Base-by-base conservation (phyloP, 139 green algal genomes). In the Chlorella sp. region DNA sequence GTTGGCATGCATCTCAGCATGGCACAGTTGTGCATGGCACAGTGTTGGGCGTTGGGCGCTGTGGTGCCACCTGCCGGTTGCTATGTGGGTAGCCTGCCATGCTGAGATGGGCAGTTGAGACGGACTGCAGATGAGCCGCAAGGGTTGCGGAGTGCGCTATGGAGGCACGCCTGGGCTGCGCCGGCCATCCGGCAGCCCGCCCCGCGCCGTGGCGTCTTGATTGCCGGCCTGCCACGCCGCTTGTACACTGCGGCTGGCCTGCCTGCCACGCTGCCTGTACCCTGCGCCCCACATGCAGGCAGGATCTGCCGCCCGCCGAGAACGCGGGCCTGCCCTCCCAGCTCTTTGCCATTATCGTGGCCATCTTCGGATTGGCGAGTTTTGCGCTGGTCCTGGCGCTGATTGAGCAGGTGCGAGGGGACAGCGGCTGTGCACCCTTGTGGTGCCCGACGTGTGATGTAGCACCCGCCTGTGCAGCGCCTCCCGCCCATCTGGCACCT, bases 351-450 rank as follows among this genome's bases (percentile, higher is more conserved):
- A 44, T 93, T 14, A 17, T 78, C 0, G 86, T 82, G 8, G 91
- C 89, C 7, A 41, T 87, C 3, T 43, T 91, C 7, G 93, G 93
- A 0, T 80, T 96, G 38, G 89, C 84, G 0, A 80, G 67, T 1
- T 95, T 96, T 86, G 93, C 93, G 0, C 82, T 96, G 34, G 88
- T 94, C 65, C 85, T 96, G 76, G 92, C 93, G 0, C 86, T 96
- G 20, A 92, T 93, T 3, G 91, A 95, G 81, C 88, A 92, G 83
- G 75, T 58, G 41, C 1, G 20, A 13, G 41, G 43, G 43, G 41
- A n/a, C n/a, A n/a, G n/a, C n/a, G n/a, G n/a, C n/a, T n/a, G n/a
- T n/a, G n/a, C n/a, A n/a, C n/a, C n/a, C n/a, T n/a, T n/a, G n/a
- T n/a, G n/a, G n/a, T n/a, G n/a, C n/a, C n/a, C n/a, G n/a, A n/a